phyloP scores from a whole-genome alignment of 83 land plant species.

The Thuja plicata region DNA sequence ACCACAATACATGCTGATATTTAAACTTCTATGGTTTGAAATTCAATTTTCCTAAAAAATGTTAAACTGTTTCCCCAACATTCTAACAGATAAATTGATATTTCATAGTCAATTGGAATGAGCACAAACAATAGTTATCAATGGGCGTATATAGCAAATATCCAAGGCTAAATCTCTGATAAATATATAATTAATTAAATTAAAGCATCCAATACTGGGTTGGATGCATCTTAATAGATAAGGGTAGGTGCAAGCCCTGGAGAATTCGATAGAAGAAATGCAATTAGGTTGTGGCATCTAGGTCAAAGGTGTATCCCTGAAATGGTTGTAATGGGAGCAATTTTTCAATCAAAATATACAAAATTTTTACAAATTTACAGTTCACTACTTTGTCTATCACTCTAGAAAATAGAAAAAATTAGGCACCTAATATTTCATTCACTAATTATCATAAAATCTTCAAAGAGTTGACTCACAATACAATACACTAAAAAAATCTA shows the following conservation, averaged over 20 bases:
- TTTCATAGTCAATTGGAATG: neutral
- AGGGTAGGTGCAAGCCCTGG: neutral
- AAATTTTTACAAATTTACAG: neutral
- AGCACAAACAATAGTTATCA: neutral
- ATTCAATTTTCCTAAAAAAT: neutral
- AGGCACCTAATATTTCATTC: neutral
- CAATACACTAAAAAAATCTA: neutral
- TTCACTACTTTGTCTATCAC: neutral
- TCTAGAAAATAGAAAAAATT: neutral
- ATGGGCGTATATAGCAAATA: neutral
- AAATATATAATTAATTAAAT: neutral
- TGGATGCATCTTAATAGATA: neutral
- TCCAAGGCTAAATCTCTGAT: neutral
- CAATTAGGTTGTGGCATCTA: neutral
- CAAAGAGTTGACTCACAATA: neutral
- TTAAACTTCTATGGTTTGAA: neutral
- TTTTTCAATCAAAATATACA: neutral
- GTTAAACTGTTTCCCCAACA: neutral
- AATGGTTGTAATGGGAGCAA: neutral
- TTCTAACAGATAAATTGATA: neutral
- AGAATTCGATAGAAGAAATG: neutral
- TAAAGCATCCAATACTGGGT: neutral
- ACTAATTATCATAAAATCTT: neutral
- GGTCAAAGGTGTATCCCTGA: neutral
- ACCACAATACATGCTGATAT: neutral